Evolutionary conservation across 306 rosid genomes (phyloP).

Genomic region (Ormosia semicastrata): DNA sequence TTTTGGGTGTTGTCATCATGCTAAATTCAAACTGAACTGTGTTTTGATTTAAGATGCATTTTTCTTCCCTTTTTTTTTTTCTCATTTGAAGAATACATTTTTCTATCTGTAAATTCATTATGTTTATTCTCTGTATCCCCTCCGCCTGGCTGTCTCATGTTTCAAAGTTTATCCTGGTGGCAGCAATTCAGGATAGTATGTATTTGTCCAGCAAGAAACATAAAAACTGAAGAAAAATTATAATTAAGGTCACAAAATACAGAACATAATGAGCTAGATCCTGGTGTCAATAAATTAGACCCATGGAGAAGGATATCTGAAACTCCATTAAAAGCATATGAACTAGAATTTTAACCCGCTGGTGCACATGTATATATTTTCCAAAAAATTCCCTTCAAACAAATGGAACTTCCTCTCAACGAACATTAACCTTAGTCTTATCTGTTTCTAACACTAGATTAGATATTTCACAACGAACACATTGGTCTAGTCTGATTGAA

Average conservation of each 20-base stretch:
- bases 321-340: background rate
- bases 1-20: conserved; percentile 1
- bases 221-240: background rate
- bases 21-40: background rate
- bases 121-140: background rate
- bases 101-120: background rate
- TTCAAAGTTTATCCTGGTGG: background rate
- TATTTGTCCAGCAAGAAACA: background rate
- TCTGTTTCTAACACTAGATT: background rate
- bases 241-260: background rate
- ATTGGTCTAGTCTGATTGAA: conserved; percentile 15
- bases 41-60: background rate
- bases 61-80: background rate
- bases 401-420: background rate
- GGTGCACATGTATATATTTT: background rate
- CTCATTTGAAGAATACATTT: background rate
- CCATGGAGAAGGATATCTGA: background rate
- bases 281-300: background rate
- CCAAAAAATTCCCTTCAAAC: background rate
- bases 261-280: background rate
- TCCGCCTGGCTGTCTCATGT: background rate
- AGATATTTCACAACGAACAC: conserved; percentile 6
- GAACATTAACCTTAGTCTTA: background rate
- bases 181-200: background rate
- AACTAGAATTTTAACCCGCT: background rate